phyloP scores from a whole-genome alignment of 2,329 filamentous ascomycete genomes.

The Penicillium sp. region DNA sequence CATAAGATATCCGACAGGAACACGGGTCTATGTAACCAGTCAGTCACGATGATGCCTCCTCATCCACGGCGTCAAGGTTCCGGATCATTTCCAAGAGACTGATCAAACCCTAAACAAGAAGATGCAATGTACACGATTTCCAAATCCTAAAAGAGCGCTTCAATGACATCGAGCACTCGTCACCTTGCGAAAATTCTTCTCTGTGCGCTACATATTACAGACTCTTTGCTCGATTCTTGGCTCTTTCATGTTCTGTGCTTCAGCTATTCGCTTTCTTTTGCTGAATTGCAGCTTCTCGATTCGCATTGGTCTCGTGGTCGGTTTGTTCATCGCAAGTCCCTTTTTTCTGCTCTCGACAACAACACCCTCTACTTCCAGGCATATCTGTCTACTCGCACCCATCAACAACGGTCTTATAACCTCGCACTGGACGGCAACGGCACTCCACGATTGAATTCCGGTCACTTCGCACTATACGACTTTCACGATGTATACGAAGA shows the following conservation, averaged over 20 bases:
- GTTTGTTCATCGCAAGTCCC: neutral
- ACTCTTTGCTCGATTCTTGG: neutral
- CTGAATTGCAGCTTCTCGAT: neutral
- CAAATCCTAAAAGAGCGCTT: slow-evolving; percentile 2
- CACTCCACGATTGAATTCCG: neutral
- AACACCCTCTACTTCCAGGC: neutral
- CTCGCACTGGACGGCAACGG: neutral
- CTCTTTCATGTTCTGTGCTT: neutral
- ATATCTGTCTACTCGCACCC: neutral
- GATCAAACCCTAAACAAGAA: slow-evolving; percentile 2
- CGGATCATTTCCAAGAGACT: slow-evolving; percentile 17
- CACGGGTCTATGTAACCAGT: slow-evolving; percentile 12
- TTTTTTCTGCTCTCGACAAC: neutral
- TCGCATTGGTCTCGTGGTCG: neutral
- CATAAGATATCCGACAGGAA: slow-evolving; percentile 19
- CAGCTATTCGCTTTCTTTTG: neutral
- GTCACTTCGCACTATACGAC: neutral
- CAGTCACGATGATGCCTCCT: slow-evolving; percentile 19
- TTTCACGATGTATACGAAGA: slow-evolving; percentile 20
- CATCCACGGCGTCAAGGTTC: slow-evolving; percentile 6
- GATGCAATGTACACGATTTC: slow-evolving; percentile 2
- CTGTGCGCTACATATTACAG: slow-evolving; percentile 18
- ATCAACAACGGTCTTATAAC: neutral
- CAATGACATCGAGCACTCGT: slow-evolving; percentile 23
- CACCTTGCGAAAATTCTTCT: slow-evolving; percentile 3